Evolutionary conservation across 331 rosid genomes (phyloP), one percentile per base, ranked within the genome.

Genomic region (Malus hybrid): DNA sequence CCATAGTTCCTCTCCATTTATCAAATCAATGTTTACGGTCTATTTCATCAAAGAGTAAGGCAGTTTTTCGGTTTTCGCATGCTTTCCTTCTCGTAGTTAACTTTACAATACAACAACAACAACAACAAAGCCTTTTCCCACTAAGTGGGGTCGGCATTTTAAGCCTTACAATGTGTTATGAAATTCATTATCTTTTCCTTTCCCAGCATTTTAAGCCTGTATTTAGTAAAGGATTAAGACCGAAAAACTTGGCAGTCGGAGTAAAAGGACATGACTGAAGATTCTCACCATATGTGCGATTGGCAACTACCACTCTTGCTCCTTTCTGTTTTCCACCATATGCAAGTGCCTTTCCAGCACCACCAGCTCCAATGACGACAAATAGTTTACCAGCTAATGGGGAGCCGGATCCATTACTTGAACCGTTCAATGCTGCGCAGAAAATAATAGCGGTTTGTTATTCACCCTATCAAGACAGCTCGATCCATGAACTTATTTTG

Each of bases 291-390:
- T 65, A 77, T 5, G 88, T 79, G 62, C 88, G 84, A 60, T 85
- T 73, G 73, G 86, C 88, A 29, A 85, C 73, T 48, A 85, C 82
- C n/a, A 85, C 86, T 73, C 83, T 79, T 50, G 88, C 88, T 76
- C 88, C 88, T 70, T 76, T 82, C 64, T 79, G 82, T 82, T 79
- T 85, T 44, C 80, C 88, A 42, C 88, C 86, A 73, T 82, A 77
- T 1, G 88, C 88, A 64, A 85, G 84, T 56, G 86, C 84, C 63
- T 76, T 85, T 71, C 84, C 88, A 14, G 88, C 80, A 62, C 80
- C 86, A 64, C 86, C 88, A 36, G 86, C 88, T 76, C 88, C 88
- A 27, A 85, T 77, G 62, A 85, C 76, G 42, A 82, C 82, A 9
- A 85, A 85, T 36, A 82, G 67, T 77, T 70, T 82, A 34, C 88